These are phyloP conservation scores for Globisporangium camurandrum DNA, from an alignment of 352 stramenopile species.

Conservation along the genomic window DNA sequence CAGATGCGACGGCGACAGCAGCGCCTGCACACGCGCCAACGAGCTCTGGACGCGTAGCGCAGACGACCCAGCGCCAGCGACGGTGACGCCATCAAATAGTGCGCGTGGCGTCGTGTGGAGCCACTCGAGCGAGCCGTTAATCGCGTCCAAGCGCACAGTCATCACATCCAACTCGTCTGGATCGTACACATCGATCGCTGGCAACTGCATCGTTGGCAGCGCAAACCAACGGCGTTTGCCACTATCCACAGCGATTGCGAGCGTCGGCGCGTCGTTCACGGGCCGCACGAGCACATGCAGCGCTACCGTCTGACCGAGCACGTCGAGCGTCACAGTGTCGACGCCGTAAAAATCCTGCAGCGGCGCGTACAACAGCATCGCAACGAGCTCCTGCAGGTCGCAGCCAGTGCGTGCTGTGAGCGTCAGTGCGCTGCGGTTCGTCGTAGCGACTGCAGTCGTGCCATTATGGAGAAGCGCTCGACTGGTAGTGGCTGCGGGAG, in stretches of 20 bases:
- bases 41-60: constrained; percentile 16
- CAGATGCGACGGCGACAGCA: constrained; percentile 21
- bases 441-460: neutral
- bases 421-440: constrained; percentile 4
- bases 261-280: constrained; percentile 18
- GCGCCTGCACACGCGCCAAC: constrained; percentile 19
- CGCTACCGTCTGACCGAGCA: neutral
- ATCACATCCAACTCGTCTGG: constrained; percentile 25
- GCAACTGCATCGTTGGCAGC: constrained; percentile 19
- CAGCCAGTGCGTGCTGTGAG: neutral
- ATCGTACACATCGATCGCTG: constrained; percentile 24
- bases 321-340: constrained; percentile 3
- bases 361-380: constrained; percentile 9
- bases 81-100: constrained; percentile 23
- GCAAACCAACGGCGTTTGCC: constrained; percentile 16
- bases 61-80: constrained; percentile 1
- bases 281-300: constrained; percentile 11
- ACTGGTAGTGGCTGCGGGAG: neutral
- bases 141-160: constrained; percentile 19
- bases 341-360: constrained; percentile 10
- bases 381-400: constrained; percentile 4
- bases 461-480: neutral
- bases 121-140: constrained; percentile 20
- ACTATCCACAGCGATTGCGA: neutral
- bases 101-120: constrained; percentile 6